phyloP scores from a whole-genome alignment of 164 flowering plant genomes.

The Sextonia rubra region DNA sequence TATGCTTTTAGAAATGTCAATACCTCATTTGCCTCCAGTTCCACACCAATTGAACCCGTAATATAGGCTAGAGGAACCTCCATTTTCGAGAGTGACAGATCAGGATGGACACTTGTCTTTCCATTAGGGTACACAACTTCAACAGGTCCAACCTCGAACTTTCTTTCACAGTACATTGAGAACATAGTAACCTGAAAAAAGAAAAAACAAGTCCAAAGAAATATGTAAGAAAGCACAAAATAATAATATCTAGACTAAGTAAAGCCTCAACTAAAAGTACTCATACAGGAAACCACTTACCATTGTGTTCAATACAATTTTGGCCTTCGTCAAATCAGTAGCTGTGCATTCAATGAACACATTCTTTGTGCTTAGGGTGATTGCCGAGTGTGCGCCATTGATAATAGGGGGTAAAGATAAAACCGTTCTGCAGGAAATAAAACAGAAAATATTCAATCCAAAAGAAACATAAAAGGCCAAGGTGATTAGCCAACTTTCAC shows the following conservation, averaged over 20 bases:
- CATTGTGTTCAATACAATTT: conserved; percentile 89
- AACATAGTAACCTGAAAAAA: conserved; percentile 68
- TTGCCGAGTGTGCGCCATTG: conserved; percentile 95
- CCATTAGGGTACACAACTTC: conserved; percentile 74
- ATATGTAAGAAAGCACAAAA: not conserved
- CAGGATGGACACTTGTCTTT: conserved; percentile 55
- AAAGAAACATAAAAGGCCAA: not conserved
- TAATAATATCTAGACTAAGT: not conserved
- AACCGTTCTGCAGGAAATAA: conserved; percentile 65
- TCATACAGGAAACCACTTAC: conserved; percentile 27
- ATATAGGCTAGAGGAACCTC: conserved; percentile 80
- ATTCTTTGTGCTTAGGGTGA: conserved; percentile 73
- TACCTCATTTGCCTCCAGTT: conserved; percentile 68
- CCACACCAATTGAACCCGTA: conserved; percentile 62
- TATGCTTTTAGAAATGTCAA: not conserved
- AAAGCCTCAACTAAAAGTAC: not conserved
- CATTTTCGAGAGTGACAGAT: conserved; percentile 63
- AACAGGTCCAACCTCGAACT: conserved; percentile 91
- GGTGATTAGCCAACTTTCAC: not conserved
- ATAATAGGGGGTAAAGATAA: conserved; percentile 92
- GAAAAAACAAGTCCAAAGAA: conserved; percentile 6
- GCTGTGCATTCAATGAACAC: conserved; percentile 96
- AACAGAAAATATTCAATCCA: not conserved
- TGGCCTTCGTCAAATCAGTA: conserved; percentile 91
- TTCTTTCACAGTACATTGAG: conserved; percentile 74